phyloP scores from a whole-genome alignment of 2,329 filamentous ascomycete genomes.

The Cytospora piceicola region DNA sequence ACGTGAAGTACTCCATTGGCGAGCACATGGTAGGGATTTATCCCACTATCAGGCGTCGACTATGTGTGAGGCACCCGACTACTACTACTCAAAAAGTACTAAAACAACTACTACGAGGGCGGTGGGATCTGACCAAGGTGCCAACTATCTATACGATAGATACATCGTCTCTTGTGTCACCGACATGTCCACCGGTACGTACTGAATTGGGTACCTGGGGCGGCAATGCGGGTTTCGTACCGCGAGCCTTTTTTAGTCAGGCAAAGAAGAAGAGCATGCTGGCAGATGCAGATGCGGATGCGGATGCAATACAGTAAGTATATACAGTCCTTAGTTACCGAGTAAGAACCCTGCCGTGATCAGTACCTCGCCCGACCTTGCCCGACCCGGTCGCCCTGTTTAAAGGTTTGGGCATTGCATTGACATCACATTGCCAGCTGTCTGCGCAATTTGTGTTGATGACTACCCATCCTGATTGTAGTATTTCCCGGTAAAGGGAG shows the following conservation, averaged over 20 bases:
- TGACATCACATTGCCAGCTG: conserved; percentile 19
- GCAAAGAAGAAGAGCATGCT: background rate
- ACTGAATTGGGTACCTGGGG: background rate
- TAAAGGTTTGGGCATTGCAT: conserved; percentile 13
- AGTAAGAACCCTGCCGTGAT: background rate
- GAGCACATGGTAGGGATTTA: background rate
- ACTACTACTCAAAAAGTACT: no score
- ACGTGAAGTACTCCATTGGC: background rate
- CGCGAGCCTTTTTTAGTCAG: background rate
- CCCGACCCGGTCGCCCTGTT: conserved; percentile 5
- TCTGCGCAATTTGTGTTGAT: conserved; percentile 4
- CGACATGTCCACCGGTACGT: background rate
- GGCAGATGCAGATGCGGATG: background rate
- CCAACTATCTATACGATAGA: background rate
- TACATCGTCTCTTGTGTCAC: background rate
- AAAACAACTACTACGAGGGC: background rate
- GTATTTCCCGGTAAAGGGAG: background rate
- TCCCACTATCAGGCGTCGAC: background rate
- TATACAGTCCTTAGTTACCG: background rate
- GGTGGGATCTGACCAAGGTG: background rate
- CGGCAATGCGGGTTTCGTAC: background rate
- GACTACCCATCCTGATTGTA: background rate
- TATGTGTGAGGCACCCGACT: background rate
- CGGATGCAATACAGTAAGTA: background rate
- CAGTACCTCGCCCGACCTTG: background rate